Evolutionary conservation across 352 stramenopile species (phyloP), one percentile per base, ranked within the genome.

Genomic region (Globisporangium polare): DNA sequence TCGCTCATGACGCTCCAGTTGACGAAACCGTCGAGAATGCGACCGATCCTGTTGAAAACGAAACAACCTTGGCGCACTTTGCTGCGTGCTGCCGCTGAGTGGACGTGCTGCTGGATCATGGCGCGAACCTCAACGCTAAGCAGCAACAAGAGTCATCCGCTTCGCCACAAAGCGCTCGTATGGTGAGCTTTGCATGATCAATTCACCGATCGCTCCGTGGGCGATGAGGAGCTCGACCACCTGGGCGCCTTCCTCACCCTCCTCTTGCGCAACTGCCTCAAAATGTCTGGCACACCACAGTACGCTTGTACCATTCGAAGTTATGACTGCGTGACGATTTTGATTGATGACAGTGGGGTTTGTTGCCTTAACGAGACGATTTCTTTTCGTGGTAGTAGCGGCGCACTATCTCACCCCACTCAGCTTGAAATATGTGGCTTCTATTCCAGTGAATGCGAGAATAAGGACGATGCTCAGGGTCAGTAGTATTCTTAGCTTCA

Each of bases 61-160:
- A 8, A 9, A 46, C 18, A 20, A 8, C 17, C 17, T 46, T 8
- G 17, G 18, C 9, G 37, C 13, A 43, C 37, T 8, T 43, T 43
- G 15, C 13, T 5, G 37, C 13, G 13, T n/a, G n/a, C 15, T 43
- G 58, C 47, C 39, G 37, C 13, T 29, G 53, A 15, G 3, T 59
- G 50, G 24, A 27, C 15, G 59, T 65, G 37, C 59, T 65, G 13
- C 26, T 65, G 12, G 5, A 5, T 1, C 58, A 65, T 29, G 50
- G 50, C 7, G 50, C 58, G 10, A 15, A 65, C 50, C 17, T 54
- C 12, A 58, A 53, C 39, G 39, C 58, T n/a, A n/a, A n/a, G n/a
- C n/a, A n/a, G n/a, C n/a, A n/a, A 65, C 58, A 12, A 41, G 49
- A 3, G 58, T 37, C n/a, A n/a, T n/a, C n/a, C n/a, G n/a, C n/a